Base-by-base conservation (phyloP, 2,329 filamentous ascomycete species). In the Aspergillus sp. region DNA sequence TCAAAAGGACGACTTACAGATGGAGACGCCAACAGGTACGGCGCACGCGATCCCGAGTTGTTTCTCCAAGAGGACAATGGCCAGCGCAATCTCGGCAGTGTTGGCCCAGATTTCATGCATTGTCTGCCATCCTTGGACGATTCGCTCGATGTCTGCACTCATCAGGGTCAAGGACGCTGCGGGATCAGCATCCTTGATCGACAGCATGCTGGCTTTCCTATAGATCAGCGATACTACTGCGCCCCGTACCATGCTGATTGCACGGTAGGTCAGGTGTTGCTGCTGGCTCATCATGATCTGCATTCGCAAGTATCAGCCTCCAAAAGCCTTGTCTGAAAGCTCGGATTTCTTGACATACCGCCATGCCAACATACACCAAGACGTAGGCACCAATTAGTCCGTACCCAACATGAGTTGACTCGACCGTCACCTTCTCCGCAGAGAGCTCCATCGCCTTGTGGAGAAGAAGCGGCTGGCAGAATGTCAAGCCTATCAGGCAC, bases 151-250 rank as follows among this genome's bases (percentile, higher is more conserved):
- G 56, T 83, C 81, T 1, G 79, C 77, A 17, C 76, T 80, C 80
- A 84, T 83, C 7, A 83, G 70, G 1, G 80, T 83, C 4, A 80
- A 66, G 1, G 81, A 74, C 0, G 76, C 75, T 1, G 74, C 72
- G 23, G 80, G 77, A 17, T 78, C 74, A 25, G 74, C 68, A 1
- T 69, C 64, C 0, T 69, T 64, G 0, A 71, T 68, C 11, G 71
- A 71, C 17, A 81, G 62, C 0, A 68, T 65, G 1, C 81, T 60
- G 0, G 81, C 82, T 65, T 83, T 82, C 19, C 77, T 72, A 64
- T 82, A 85, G 3, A 86, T 79, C 28, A 84, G 61, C 0, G 79
- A 77, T 7, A 80, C 70, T 15, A 81, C 61, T 2, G 69, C 74
- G n/a, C 76, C 75, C 47, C 80, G 70, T 19, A 79, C 63, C 69